These are phyloP conservation scores for Exophiala bonariae DNA, from an alignment of 2,329 filamentous ascomycete species.

Conservation along the genomic window DNA sequence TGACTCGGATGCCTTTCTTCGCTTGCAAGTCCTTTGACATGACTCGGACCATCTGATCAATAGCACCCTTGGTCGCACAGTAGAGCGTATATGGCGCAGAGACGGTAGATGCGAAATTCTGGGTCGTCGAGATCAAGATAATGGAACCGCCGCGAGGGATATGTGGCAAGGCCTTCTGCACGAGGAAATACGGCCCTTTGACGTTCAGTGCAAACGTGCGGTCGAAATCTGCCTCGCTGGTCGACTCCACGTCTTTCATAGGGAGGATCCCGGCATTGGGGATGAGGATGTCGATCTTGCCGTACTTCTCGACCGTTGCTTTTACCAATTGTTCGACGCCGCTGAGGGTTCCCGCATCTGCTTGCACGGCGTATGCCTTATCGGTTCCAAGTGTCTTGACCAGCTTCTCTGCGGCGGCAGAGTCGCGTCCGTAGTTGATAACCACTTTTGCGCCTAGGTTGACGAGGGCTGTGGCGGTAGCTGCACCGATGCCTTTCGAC, in stretches of 20 bases:
- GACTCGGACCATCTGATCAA: constrained; percentile 59
- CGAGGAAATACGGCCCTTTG: constrained; percentile 58
- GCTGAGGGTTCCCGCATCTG: constrained; percentile 50
- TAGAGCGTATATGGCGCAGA: constrained; percentile 54
- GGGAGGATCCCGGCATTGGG: constrained; percentile 56
- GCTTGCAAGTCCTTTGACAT: constrained; percentile 54
- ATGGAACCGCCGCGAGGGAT: constrained; percentile 52
- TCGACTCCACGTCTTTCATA: constrained; percentile 50
- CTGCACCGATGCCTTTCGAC: constrained; percentile 42
- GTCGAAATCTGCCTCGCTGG: constrained; percentile 55
- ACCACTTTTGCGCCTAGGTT: constrained; percentile 45
- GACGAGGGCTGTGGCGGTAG: constrained; percentile 39
- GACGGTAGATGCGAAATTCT: constrained; percentile 40
- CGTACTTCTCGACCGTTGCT: constrained; percentile 50
- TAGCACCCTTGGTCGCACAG: constrained; percentile 57
- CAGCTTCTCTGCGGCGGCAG: constrained; percentile 55
- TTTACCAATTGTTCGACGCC: constrained; percentile 53
- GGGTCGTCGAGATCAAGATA: constrained; percentile 53
- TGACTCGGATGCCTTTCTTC: constrained; percentile 51
- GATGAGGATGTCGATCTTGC: constrained; percentile 60
- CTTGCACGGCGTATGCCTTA: constrained; percentile 54
- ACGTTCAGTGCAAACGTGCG: constrained; percentile 54
- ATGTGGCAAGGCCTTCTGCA: constrained; percentile 52
- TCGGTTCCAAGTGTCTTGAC: constrained; percentile 49
- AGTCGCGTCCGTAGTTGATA: constrained; percentile 59